These are phyloP conservation scores for Ceratopteris richardii DNA, from an alignment of 75 land plant genomes.

Conservation along the genomic window DNA sequence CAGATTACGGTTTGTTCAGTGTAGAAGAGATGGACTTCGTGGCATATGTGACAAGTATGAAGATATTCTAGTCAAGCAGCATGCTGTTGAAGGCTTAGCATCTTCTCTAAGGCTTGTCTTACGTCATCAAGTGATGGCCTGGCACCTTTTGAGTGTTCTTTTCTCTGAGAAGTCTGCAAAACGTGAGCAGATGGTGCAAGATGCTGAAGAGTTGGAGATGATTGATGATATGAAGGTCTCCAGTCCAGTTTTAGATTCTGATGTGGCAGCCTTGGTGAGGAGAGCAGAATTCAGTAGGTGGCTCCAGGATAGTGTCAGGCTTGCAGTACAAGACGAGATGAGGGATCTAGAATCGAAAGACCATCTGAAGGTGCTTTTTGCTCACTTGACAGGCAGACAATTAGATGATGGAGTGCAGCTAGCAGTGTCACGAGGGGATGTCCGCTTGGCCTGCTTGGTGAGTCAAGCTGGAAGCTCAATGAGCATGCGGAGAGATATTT, in stretches of 20 bases:
- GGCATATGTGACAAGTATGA: constrained; percentile 58
- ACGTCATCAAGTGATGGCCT: constrained; percentile 77
- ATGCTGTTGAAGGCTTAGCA: constrained; percentile 53
- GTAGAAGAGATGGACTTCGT: constrained; percentile 39
- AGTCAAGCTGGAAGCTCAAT: constrained; percentile 87
- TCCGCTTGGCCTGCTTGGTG: constrained; percentile 76
- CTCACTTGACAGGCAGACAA: constrained; percentile 80
- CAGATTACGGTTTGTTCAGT: constrained; percentile 59
- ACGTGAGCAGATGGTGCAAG: constrained; percentile 13
- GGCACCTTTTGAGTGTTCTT: constrained; percentile 82
- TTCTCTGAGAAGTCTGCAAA: constrained; percentile 53
- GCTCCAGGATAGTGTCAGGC: constrained; percentile 83
- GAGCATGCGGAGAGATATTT: constrained; percentile 60
- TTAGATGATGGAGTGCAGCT: constrained; percentile 76
- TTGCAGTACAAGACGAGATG: constrained; percentile 69
- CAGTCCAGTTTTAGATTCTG: constrained; percentile 38
- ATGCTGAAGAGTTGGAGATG: constrained; percentile 43
- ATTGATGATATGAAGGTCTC: constrained; percentile 43
- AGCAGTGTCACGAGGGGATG: constrained; percentile 70
- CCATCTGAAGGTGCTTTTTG: constrained; percentile 64
- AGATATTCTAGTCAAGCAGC: constrained; percentile 56
- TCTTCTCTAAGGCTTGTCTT: constrained; percentile 40
- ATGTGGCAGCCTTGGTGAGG: constrained; percentile 55
- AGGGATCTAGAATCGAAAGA: constrained; percentile 30
- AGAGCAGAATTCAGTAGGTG: constrained; percentile 90